Evolutionary conservation across 495 filamentous ascomycete species (phyloP).

Genomic region (Apiosordaria backusii): DNA sequence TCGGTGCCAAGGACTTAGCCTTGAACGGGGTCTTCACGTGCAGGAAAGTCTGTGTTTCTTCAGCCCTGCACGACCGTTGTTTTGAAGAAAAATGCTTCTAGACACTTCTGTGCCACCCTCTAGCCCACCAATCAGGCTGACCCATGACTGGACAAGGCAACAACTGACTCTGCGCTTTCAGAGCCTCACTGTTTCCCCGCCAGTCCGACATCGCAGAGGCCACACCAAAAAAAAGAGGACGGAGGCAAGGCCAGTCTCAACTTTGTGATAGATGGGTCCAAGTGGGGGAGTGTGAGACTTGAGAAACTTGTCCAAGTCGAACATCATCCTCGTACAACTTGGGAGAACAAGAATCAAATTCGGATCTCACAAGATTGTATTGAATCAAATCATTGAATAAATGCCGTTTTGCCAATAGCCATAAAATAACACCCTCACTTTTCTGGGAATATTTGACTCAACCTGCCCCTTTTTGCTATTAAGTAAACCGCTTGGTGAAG

Average conservation of each 20-base stretch:
- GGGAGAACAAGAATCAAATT: too few relatives aligned
- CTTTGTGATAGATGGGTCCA: too few relatives aligned
- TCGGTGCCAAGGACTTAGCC: neutral
- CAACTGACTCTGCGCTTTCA: neutral
- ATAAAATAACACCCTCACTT: neutral
- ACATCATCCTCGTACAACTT: too few relatives aligned
- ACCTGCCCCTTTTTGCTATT: neutral
- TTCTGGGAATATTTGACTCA: neutral
- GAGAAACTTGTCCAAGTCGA: too few relatives aligned
- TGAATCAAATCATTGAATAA: neutral
- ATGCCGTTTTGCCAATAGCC: neutral
- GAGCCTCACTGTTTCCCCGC: neutral
- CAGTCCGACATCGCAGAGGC: neutral
- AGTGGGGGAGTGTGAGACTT: too few relatives aligned
- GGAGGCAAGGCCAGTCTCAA: too few relatives aligned
- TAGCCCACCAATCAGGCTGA: neutral
- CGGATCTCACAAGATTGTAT: neutral
- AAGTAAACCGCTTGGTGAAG: neutral
- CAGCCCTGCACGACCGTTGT: neutral
- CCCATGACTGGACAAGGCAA: neutral
- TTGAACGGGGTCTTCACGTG: neutral
- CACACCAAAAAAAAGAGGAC: neutral
- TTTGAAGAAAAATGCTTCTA: neutral
- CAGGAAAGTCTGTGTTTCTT: neutral
- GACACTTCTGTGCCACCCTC: neutral